Base-by-base conservation (phyloP, 2,329 filamentous ascomycete genomes). In the Tolypocladium pustulatum region DNA sequence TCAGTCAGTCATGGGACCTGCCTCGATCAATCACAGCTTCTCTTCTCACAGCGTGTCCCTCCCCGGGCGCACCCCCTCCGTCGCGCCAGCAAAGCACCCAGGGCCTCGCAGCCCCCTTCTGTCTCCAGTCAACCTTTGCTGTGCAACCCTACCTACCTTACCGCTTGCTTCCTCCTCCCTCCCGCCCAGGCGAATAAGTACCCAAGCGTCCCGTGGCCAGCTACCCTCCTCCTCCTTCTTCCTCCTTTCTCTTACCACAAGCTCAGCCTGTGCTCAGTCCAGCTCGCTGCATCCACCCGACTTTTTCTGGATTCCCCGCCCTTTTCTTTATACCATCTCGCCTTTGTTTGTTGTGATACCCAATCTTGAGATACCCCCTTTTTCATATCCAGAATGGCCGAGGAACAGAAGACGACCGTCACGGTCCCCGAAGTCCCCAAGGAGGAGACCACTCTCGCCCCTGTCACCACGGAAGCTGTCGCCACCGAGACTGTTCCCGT, bases 391-490 rank as follows among this genome's bases (percentile, higher is more conserved):
- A 82, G 69, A 80, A 90, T 90, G 87, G 85, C 88, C 77, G 87
- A 90, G 71, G 80, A 78, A 74, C 81, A 85, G 75, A 90, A 91
- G 79, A 81, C 86, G 71, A 79, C 82, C 68, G 85, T 65, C 37
- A 65, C 64, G 56, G 59, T 59, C 59, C 61, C 58, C 54, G 61
- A 86, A 73, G 78, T 79, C 73, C 72, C 79, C 65, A 68, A 73
- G 71, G 81, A 83, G 67, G 82, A 84, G 65, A 73, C 78, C 65
- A 76, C 76, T 76, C 72, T 76, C 61, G 61, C 54, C 55, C 58
- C 76, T 63, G 69, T 75, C 58, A 72, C 70, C 54, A 67, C 68
- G 46, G 68, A 68, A 36, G 70, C 67, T 55, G n/a, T 71, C 60
- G 72, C 72, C 67, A 64, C 71, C 59, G 71, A 82, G 72, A 71